Base-by-base conservation (phyloP, 148 eudicot genomes). In the Silene conica region DNA sequence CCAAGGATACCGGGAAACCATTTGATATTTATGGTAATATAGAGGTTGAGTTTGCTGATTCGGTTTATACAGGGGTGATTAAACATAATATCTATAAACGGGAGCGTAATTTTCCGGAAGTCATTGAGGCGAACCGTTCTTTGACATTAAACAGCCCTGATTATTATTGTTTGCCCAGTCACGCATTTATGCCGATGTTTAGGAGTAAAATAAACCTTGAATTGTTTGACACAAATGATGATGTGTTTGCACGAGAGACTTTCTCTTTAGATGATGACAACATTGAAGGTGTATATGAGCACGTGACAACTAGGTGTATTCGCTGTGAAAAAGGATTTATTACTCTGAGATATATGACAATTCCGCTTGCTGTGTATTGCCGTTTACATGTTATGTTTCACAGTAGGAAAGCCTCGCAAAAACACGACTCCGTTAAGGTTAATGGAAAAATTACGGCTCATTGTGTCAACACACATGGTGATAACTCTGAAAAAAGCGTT, bases 351-450 rank as follows among this genome's bases (percentile, higher is more conserved):
- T 71, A 56, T 31, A 21, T 71, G 16, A 21, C 45, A 4, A 71
- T 71, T 38, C 74, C 74, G 28, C 25, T 71, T 16, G 74, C 45
- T 15, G 21, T 54, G 21, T 31, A 57, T 56, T 56, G 74, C 8
- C 45, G 74, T 14, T 15, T 71, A 57, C 46, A 71, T 6, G 5
- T 28, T 71, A 21, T 16, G 16, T 20, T 69, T 21, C 52, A 54
- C 43, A 45, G 14, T 45, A 43, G 54, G 10, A 13, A 70, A 22
- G 50, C 23, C 15, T 20, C 14, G 28, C 18, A 28, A 25, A 56
- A 71, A 28, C 74, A 18, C 34, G 63, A 71, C n/a, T n/a, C n/a
- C n/a, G 55, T 52, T 6, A 6, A n/a, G n/a, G n/a, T n/a, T n/a
- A n/a, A n/a, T n/a, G n/a, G n/a, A n/a, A n/a, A n/a, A n/a, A n/a